Percentiles rank a stretch among this genome's conserved stretches.
Evolutionary conservation across 2,329 filamentous ascomycete species (phyloP).

Genomic region (Lasiodiplodia sp.): DNA sequence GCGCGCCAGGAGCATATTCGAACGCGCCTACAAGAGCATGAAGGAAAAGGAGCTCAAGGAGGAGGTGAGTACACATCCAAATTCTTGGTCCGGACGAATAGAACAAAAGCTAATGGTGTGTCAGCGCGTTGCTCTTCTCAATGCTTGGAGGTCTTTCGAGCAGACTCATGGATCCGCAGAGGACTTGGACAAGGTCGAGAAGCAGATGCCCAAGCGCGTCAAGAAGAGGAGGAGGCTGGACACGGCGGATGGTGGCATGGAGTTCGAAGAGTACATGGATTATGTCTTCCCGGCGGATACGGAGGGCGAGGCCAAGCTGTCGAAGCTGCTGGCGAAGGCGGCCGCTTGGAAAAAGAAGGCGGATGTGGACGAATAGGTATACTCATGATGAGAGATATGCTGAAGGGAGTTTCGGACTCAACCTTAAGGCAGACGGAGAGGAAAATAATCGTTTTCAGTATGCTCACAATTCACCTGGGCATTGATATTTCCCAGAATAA

Average conservation of each 20-base stretch:
- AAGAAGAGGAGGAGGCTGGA: conserved; percentile 93
- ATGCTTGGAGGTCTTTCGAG: conserved; percentile 93
- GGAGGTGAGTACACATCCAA: conserved; percentile 62
- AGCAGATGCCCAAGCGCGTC: conserved; percentile 90
- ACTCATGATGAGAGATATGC: neutral
- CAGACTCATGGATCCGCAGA: conserved; percentile 77
- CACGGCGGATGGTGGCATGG: conserved; percentile 67
- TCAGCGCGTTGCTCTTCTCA: conserved; percentile 83
- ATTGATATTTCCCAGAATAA: neutral
- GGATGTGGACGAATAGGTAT: neutral
- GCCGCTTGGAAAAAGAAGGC: conserved; percentile 80
- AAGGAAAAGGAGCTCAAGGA: conserved; percentile 91
- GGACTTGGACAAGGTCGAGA: conserved; percentile 83
- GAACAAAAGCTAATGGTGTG: conserved; percentile 42
- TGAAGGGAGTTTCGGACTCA: neutral
- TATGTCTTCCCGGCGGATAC: conserved; percentile 98
- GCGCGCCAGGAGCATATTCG: conserved; percentile 83
- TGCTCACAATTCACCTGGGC: neutral
- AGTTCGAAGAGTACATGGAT: conserved; percentile 95
- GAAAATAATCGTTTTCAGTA: neutral
- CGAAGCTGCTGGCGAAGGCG: conserved; percentile 83
- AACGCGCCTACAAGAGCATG: conserved; percentile 84
- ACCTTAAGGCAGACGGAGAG: neutral
- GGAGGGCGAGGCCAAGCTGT: conserved; percentile 81
- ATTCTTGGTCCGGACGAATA: neutral